These are phyloP conservation scores for Ichthyophthirius multifiliis DNA, from an alignment of 169 alveolate species.

Conservation along the genomic window DNA sequence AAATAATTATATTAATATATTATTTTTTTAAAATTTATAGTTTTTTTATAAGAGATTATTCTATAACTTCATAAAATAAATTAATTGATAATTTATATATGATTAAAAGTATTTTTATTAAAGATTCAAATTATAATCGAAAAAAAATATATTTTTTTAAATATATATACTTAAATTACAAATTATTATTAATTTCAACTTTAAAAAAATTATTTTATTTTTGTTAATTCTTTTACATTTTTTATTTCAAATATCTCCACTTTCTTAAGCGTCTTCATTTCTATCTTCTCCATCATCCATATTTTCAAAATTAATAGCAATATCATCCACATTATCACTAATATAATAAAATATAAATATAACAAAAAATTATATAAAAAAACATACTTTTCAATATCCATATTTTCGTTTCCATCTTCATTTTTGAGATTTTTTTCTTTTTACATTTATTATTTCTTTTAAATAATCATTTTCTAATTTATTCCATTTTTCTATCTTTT, in stretches of 20 bases:
- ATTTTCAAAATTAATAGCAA: conserved; percentile 2
- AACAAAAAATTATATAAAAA: background rate
- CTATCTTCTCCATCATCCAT: background rate
- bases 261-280: background rate
- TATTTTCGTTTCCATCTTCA: background rate
- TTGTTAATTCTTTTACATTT: background rate
- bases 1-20: too few relatives aligned
- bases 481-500: background rate
- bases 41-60: too few relatives aligned
- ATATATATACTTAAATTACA: too few relatives aligned
- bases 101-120: too few relatives aligned
- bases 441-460: background rate
- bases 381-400: background rate
- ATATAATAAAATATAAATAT: background rate
- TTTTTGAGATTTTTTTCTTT: background rate
- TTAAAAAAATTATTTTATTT: too few relatives aligned
- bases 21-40: too few relatives aligned
- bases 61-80: too few relatives aligned
- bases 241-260: background rate
- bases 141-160: too few relatives aligned
- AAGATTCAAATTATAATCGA: too few relatives aligned
- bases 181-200: too few relatives aligned
- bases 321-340: background rate
- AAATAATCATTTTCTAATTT: background rate
- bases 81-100: too few relatives aligned